Conservation (phyloP, 257 asterid species). For the Nicotiana noctiflora region DNA sequence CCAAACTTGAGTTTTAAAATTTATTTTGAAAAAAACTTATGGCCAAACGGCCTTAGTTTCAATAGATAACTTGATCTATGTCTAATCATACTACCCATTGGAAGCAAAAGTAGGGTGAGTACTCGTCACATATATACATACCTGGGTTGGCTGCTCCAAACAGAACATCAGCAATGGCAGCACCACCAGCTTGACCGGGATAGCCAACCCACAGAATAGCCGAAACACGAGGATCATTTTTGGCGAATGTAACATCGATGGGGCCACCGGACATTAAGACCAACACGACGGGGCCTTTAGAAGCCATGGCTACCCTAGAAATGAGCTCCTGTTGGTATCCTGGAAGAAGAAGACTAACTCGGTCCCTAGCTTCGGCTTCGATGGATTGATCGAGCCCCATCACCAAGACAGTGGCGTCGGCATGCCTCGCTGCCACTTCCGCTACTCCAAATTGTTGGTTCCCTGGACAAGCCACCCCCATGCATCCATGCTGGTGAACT, state of each 20-base stretch:
- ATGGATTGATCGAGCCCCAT: conserved; percentile 67
- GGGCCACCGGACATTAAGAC: conserved; percentile 90
- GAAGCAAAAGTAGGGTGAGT: background rate
- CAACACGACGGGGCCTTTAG: conserved; percentile 61
- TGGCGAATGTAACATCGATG: conserved; percentile 72
- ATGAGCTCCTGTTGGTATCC: conserved; percentile 84
- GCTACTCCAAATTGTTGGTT: conserved; percentile 51
- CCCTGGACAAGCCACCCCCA: conserved; percentile 36
- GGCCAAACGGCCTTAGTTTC: too few species aligned
- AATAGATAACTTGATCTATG: background rate
- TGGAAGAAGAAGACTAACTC: conserved; percentile 62
- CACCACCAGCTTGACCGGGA: conserved; percentile 92
- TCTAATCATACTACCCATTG: background rate
- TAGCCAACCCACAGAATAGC: conserved; percentile 87
- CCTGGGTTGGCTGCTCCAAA: conserved; percentile 82
- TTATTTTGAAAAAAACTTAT: too few species aligned
- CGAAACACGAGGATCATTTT: conserved; percentile 51
- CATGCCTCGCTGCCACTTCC: conserved; percentile 53
- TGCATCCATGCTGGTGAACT: conserved; percentile 57
- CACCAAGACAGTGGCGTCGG: conserved; percentile 69
- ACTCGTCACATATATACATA: background rate
- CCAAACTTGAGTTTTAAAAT: too few species aligned
- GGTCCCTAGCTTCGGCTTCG: conserved; percentile 65
- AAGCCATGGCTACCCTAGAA: conserved; percentile 68
- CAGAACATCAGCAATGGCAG: conserved; percentile 79